Conservation (phyloP, 257 asterid genomes). For the Parsonsia alboflavescens region DNA sequence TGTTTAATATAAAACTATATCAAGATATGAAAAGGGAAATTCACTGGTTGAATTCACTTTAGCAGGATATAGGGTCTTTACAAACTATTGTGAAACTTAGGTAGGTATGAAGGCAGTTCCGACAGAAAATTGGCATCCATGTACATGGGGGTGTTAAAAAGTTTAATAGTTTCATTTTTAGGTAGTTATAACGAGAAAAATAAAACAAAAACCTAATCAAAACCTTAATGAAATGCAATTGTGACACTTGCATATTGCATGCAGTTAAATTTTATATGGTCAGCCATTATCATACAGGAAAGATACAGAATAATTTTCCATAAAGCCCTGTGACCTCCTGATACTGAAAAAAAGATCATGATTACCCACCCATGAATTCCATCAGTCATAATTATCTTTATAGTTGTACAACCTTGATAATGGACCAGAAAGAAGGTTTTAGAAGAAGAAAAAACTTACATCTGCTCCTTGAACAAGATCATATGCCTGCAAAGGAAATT, state of each 20-base stretch:
- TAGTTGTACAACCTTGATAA: not conserved
- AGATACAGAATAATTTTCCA: not conserved
- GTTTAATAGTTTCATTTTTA: not conserved
- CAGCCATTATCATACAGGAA: not conserved
- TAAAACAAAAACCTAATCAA: not conserved
- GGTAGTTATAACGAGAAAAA: not conserved
- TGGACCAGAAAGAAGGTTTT: constrained; percentile 3
- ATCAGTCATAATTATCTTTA: not conserved
- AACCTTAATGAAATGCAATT: not conserved
- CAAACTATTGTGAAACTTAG: not conserved
- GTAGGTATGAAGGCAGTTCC: not conserved
- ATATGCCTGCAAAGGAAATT: constrained; percentile 64
- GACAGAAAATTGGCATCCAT: not conserved
- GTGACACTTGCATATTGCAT: not conserved
- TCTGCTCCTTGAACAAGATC: constrained; percentile 92
- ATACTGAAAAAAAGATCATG: not conserved
- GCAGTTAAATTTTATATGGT: not conserved
- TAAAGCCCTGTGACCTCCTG: not conserved
- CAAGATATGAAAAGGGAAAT: not conserved
- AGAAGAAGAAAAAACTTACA: constrained; percentile 45
- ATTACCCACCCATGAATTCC: not conserved
- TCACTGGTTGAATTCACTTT: not conserved
- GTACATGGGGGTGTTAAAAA: not conserved
- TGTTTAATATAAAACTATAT: constrained; percentile 23
- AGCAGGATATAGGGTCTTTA: not conserved